Evolutionary conservation across 495 filamentous ascomycete genomes (phyloP), one percentile per base, ranked within the genome.

Genomic region (Sabuloglossum arenarium): DNA sequence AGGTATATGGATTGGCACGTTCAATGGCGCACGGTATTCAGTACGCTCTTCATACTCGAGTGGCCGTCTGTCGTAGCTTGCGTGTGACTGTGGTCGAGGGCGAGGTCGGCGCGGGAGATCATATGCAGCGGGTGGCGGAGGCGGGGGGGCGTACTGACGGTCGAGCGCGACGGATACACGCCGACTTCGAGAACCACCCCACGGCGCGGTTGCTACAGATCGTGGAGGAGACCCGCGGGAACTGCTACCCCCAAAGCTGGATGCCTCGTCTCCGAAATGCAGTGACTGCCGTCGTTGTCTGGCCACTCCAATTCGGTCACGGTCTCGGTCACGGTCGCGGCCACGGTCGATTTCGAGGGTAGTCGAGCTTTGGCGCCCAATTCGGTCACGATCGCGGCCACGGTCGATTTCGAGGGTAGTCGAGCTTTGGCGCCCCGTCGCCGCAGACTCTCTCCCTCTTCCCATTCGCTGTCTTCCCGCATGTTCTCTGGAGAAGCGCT

Each of bases 1-100:
- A 2, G 78, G 77, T 32, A 79, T 66, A 1, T 78, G 78, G 43
- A 77, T 72, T 0, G 71, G 71, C 16, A 76, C 70, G 50, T 79
- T 73, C 0, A 70, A 62, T 6, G 75, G 68, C 16, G 66, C 61
- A 5, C 65, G 62, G 49, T 70, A 70, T 37, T 79, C 70, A 3
- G 79, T 73, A 21, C 67, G 65, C 47, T 75, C 71, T 29, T 68
- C 60, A 59, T 69, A 80, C 0, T 66, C 61, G 10, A 72, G 61
- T 2, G 81, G 79, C 57, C 77, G 73, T 29, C 82, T 77, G 68
- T 86, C 82, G 61, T 82, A 86, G 0, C 82, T 84, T 65, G 85
- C 82, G 29, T 84, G 68, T 53, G 79, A 82, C 16, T 71, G 74
- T n/a, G 82, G 82, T 31, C 73, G 70, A 32, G 67, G 67, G 3